Base-by-base conservation (phyloP, 768 basidiomycete species). In the Phallus indusiatus region DNA sequence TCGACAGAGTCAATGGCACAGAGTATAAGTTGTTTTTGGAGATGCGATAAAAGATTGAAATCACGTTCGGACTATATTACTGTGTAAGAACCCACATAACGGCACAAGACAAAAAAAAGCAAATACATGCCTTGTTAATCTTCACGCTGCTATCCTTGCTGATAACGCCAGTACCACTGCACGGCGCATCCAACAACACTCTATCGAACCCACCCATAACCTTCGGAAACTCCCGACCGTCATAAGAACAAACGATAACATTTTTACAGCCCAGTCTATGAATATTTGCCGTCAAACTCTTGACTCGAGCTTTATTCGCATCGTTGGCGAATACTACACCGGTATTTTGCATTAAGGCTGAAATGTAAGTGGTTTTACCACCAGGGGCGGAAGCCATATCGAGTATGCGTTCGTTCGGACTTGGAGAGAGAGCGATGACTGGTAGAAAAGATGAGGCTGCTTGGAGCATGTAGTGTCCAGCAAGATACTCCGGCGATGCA, bases 301-400 rank as follows among this genome's bases (percentile, higher is more conserved):
- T 99, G 49, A 93, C 94, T 46, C 96, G 82, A 17, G 82, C 83
- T 71, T 97, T 96, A 75, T 90, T 98, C 22, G 89, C 80, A 70
- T 99, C 96, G 69, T 99, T 99, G 33, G 96, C 96, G 67, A 97
- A 98, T 37, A 99, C 83, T 7, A 93, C 80, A n/a, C 96, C 96
- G 1, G 95, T 97, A 68, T 99, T 99, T 70, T 96, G 91, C 71
- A 99, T 80, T 35, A 99, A 81, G 17, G 96, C 96, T 11, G 95
- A 88, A 65, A 99, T 94, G 71, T 99, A 94, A 10, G 96, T 97
- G 47, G 96, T 90, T 74, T 99, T 99, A 6, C 96, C 96, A 24
- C 96, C 96, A 0, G 96, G 96, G 0, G 96, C 94, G 51, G 94
- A 95, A 1, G 95, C 94, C 95, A 99, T 98, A 70, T 99, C 96